Base-by-base conservation (phyloP, 2,329 filamentous ascomycete genomes). In the Thielaviopsis punctulata region DNA sequence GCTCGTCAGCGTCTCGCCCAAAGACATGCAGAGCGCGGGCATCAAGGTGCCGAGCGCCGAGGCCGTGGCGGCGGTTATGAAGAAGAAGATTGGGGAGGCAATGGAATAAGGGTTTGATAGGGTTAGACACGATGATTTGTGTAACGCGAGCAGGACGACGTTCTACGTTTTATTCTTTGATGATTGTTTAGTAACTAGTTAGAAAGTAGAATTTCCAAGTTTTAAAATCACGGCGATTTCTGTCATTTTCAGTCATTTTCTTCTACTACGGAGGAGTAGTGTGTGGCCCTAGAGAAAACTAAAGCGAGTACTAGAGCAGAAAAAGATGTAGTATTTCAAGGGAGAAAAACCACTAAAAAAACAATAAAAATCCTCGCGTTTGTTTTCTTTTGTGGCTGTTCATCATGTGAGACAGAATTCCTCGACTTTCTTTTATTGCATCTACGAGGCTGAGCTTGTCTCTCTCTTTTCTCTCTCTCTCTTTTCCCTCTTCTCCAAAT, bases 1-100 rank as follows among this genome's bases (percentile, higher is more conserved):
- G 24, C 10, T 55, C 9, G 25, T 52, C 8, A 23, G 39, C 13
- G 44, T 48, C 25, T 47, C 39, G 15, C 22, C 36, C n/a, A 24
- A 19, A 13, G 39, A 52, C 22, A 48, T 52, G 23, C 25, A 44
- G 41, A 45, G 18, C 12, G 44, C 33, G 18, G 45, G 46, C 4
- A 25, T 36, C 8, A 51, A 39, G 3, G 49, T 45, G 18, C 51
- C 49, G 18, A 44, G 54, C 27, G 43, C 53, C 7, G 45, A 33
- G 12, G 49, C 47, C 5, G 51, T 55, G 45, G 51, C 53, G 8
- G 45, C 45, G 45, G 51, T 53, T 13, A 24, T 55, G 27, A 57
- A 57, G 55, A 9, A n/a, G 22, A 53, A 52, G 53, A 45, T 57
- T 50, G 49, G 19, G 3, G 36, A 3, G 36, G 36, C 8, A 39